Evolutionary conservation across 1,284 basidiomycete species (phyloP).

Genomic region (Vanrija pseudolonga): DNA sequence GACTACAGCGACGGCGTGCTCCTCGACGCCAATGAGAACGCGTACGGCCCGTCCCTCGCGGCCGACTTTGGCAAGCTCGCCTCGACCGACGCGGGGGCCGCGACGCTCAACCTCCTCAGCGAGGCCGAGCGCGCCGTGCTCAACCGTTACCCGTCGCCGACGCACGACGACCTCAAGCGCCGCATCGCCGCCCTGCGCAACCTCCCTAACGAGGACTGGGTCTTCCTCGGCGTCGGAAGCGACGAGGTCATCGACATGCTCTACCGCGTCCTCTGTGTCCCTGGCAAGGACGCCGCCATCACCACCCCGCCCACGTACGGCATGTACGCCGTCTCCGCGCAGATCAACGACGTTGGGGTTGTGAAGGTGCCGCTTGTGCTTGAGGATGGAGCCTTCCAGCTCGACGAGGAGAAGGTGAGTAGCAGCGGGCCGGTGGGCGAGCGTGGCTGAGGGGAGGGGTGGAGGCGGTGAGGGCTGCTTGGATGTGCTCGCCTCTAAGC

Average conservation of each 20-base stretch:
- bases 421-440: not conserved
- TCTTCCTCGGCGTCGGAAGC: conserved; percentile 93
- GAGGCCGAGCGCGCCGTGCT: conserved; percentile 41
- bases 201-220: conserved; percentile 63
- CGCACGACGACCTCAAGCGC: conserved; percentile 66
- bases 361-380: conserved; percentile 76
- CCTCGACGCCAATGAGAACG: conserved; percentile 98
- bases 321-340: conserved; percentile 93
- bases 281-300: conserved; percentile 74
- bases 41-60: conserved; percentile 80
- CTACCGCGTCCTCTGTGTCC: conserved; percentile 82
- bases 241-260: conserved; percentile 96
- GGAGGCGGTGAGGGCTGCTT: not conserved
- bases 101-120: conserved; percentile 36
- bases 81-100: conserved; percentile 15
- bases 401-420: conserved; percentile 70
- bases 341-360: conserved; percentile 87
- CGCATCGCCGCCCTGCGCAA: conserved; percentile 69
- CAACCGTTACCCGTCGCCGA: conserved; percentile 51
- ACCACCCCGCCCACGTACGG: conserved; percentile 95
- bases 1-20: conserved; percentile 91
- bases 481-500: too few relatives aligned
- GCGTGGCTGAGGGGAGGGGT: not conserved
- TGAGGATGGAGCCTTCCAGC: conserved; percentile 69
- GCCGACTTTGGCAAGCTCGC: conserved; percentile 7